These are phyloP conservation scores for Verticillium nubilum DNA, from an alignment of 2,329 filamentous ascomycete species.

Conservation along the genomic window DNA sequence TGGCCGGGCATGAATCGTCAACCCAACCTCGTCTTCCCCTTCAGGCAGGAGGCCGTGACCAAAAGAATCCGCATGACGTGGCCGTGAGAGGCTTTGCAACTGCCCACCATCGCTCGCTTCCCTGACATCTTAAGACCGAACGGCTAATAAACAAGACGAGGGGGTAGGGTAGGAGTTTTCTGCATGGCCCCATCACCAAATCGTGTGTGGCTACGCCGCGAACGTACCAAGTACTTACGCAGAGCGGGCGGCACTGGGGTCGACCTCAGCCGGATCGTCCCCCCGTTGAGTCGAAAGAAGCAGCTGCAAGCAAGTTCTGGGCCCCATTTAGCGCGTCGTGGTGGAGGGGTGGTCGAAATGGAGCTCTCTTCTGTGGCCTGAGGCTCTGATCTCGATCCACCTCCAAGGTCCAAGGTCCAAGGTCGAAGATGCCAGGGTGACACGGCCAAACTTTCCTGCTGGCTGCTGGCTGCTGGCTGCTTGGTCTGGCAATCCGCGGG, in stretches of 20 bases:
- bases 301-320: not conserved
- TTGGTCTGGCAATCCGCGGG: not conserved
- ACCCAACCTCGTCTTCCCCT: not conserved
- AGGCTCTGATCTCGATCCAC: not conserved
- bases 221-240: not conserved
- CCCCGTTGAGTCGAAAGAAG: not conserved
- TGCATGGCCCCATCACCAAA: not conserved
- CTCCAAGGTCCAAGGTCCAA: not conserved
- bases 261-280: not conserved
- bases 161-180: not conserved
- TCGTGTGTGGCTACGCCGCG: not conserved
- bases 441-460: not conserved
- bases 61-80: not conserved
- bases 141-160: not conserved
- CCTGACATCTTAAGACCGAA: not conserved
- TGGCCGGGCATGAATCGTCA: not conserved
- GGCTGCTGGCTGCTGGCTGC: not conserved
- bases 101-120: not conserved
- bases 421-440: not conserved
- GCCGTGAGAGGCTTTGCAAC: not conserved
- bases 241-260: not conserved
- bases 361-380: not conserved
- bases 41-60: not conserved
- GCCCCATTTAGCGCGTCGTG: not conserved
- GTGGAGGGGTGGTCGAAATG: not conserved